phyloP scores from a whole-genome alignment of 352 stramenopile species.

The Globisporangium rhizosaccharum region DNA sequence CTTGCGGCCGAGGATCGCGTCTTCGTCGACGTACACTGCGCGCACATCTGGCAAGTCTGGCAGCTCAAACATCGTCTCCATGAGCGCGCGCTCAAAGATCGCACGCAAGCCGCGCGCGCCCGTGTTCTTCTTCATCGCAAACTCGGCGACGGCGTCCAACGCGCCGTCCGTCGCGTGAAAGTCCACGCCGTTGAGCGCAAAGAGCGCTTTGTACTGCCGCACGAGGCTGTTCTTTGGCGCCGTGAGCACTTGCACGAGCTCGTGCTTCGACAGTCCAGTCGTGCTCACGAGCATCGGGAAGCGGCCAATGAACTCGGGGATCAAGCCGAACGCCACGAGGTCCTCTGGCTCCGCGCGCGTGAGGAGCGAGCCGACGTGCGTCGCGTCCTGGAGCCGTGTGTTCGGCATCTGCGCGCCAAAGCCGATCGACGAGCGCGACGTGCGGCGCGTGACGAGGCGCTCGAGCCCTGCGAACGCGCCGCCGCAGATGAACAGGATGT shows the following conservation, averaged over 20 bases:
- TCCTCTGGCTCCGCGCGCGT: constrained; percentile 93
- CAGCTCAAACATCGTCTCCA: constrained; percentile 97
- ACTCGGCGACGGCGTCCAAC: constrained; percentile 92
- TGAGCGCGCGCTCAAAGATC: constrained; percentile 93
- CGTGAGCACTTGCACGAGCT: constrained; percentile 95
- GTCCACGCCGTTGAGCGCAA: constrained; percentile 94
- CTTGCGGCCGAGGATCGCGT: constrained; percentile 86
- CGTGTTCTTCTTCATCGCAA: constrained; percentile 91
- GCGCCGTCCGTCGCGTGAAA: constrained; percentile 94
- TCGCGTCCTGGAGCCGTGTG: constrained; percentile 55
- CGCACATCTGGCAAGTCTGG: constrained; percentile 89
- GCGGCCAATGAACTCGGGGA: constrained; percentile 97
- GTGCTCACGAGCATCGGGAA: constrained; percentile 97
- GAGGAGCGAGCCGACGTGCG: constrained; percentile 91
- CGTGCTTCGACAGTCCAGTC: constrained; percentile 85
- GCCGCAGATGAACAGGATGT: constrained; percentile 99
- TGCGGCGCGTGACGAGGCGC: constrained; percentile 91
- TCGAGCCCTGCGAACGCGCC: constrained; percentile 96
- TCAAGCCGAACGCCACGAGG: constrained; percentile 96
- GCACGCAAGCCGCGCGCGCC: constrained; percentile 94
- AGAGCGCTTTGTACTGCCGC: constrained; percentile 96
- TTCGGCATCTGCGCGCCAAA: constrained; percentile 94
- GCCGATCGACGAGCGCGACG: constrained; percentile 93
- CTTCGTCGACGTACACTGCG: constrained; percentile 93
- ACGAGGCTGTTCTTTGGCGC: constrained; percentile 97